A percentile compares a stretch with the other conserved stretches of the same genome.
Evolutionary conservation across 768 basidiomycete genomes (phyloP).

Genomic region (Calocybe cyanea): DNA sequence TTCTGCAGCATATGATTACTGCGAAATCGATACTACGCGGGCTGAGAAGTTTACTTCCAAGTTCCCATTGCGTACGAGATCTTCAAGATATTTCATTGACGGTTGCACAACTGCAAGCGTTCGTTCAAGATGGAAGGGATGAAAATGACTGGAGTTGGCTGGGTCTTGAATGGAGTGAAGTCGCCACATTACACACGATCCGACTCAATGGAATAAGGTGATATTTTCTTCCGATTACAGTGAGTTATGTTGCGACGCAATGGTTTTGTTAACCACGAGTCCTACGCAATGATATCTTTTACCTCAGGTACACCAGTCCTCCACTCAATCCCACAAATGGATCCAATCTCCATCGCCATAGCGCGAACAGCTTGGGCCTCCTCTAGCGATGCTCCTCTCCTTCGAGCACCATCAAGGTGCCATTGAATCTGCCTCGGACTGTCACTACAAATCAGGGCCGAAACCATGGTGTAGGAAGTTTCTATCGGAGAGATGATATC

Average conservation of each 20-base stretch:
- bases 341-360: conserved; percentile 51
- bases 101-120: conserved; percentile 9
- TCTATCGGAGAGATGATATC: conserved; percentile 46
- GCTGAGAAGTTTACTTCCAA: conserved; percentile 10
- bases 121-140: conserved; percentile 10
- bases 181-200: conserved; percentile 5
- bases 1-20: conserved; percentile 18
- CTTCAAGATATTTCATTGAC: conserved; percentile 10
- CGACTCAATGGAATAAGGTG: not conserved
- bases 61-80: not conserved
- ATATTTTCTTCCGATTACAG: not conserved
- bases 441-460: conserved; percentile 58
- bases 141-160: conserved; percentile 16
- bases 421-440: conserved; percentile 62
- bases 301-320: conserved; percentile 49
- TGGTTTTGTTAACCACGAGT: too few species aligned
- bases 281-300: conserved; percentile 11
- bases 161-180: conserved; percentile 15
- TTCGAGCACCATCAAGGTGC: conserved; percentile 56
- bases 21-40: conserved; percentile 14
- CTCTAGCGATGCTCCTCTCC: conserved; percentile 50
- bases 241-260: not conserved
- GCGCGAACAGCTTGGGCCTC: conserved; percentile 51
- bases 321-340: conserved; percentile 48
- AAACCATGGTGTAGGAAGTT: conserved; percentile 57